Evolutionary conservation across 352 stramenopile species (phyloP).

Genomic region (Pythium myriotylum): DNA sequence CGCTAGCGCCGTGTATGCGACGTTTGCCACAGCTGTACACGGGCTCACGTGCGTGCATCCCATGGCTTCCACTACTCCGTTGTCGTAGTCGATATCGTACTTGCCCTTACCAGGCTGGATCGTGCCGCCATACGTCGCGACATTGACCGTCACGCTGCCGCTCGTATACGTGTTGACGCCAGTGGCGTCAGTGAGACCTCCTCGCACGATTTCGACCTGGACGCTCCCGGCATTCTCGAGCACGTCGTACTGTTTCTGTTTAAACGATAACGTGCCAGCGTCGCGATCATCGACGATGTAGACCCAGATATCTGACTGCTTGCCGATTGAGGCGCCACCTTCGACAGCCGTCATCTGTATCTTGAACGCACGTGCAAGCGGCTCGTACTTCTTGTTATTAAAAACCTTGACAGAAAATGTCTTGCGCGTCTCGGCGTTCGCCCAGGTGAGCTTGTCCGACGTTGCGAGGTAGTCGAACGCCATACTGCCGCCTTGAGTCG

Average conservation of each 20-base stretch:
- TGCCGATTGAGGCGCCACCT: conserved; percentile 57
- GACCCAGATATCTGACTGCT: conserved; percentile 52
- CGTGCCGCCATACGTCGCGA: conserved; percentile 56
- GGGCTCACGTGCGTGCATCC: conserved; percentile 69
- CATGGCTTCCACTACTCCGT: conserved; percentile 45
- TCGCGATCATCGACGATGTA: conserved; percentile 81
- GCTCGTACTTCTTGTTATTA: conserved; percentile 71
- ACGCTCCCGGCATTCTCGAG: conserved; percentile 51
- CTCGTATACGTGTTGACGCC: conserved; percentile 68
- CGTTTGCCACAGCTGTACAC: conserved; percentile 46
- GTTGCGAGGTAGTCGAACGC: conserved; percentile 67
- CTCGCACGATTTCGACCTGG: conserved; percentile 51
- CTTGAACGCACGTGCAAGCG: conserved; percentile 47
- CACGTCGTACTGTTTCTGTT: conserved; percentile 56
- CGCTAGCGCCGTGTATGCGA: conserved; percentile 53
- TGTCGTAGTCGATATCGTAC: conserved; percentile 62
- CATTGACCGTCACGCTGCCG: conserved; percentile 51
- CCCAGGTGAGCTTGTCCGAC: conserved; percentile 56
- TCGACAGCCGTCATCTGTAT: conserved; percentile 49
- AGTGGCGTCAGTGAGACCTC: conserved; percentile 43
- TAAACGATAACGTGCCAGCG: conserved; percentile 69
- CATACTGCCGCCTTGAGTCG: conserved; percentile 57
- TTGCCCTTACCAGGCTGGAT: conserved; percentile 49
- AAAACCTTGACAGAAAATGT: conserved; percentile 66
- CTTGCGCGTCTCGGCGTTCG: conserved; percentile 53